phyloP scores from a whole-genome alignment of 2,329 filamentous ascomycete genomes.

The Clathrospora elynae region DNA sequence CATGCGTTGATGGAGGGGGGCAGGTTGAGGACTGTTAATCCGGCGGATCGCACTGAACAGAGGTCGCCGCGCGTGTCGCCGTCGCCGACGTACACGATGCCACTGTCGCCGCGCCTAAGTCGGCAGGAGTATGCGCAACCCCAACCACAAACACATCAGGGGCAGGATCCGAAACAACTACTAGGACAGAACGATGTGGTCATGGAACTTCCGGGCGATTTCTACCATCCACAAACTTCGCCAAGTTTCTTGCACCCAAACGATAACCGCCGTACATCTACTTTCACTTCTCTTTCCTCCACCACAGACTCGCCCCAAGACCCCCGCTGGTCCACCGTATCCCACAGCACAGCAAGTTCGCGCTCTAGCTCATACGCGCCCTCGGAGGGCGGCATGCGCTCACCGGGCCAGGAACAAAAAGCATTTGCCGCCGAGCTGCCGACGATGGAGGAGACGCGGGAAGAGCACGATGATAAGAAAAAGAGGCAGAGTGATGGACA shows the following conservation, averaged over 20 bases:
- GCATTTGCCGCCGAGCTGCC: slow-evolving; percentile 43
- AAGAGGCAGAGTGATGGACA: slow-evolving; percentile 17
- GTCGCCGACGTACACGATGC: slow-evolving; percentile 35
- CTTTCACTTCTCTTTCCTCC: slow-evolving; percentile 27
- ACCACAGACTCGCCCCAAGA: slow-evolving; percentile 33
- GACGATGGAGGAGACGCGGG: slow-evolving; percentile 44
- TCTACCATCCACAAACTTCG: slow-evolving; percentile 43
- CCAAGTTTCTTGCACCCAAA: slow-evolving; percentile 36
- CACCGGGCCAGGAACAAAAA: slow-evolving; percentile 42
- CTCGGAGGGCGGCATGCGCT: slow-evolving; percentile 43
- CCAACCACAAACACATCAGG: slow-evolving; percentile 19
- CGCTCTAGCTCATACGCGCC: slow-evolving; percentile 44
- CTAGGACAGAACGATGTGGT: slow-evolving; percentile 41
- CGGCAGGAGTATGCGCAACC: slow-evolving; percentile 14
- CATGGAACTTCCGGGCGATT: slow-evolving; percentile 53
- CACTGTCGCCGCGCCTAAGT: slow-evolving; percentile 33
- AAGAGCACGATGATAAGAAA: slow-evolving; percentile 36
- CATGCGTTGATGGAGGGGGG: slow-evolving; percentile 71
- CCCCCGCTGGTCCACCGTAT: slow-evolving; percentile 41
- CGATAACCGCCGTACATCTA: slow-evolving; percentile 31
- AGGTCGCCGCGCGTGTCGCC: slow-evolving; percentile 30
- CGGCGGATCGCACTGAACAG: slow-evolving; percentile 44
- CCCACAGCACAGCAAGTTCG: slow-evolving; percentile 36
- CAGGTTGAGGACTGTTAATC: slow-evolving; percentile 64
- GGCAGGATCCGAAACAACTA: slow-evolving; percentile 25